These are phyloP conservation scores for Odontarrhena argentea DNA, from an alignment of 345 rosid species.

Conservation along the genomic window DNA sequence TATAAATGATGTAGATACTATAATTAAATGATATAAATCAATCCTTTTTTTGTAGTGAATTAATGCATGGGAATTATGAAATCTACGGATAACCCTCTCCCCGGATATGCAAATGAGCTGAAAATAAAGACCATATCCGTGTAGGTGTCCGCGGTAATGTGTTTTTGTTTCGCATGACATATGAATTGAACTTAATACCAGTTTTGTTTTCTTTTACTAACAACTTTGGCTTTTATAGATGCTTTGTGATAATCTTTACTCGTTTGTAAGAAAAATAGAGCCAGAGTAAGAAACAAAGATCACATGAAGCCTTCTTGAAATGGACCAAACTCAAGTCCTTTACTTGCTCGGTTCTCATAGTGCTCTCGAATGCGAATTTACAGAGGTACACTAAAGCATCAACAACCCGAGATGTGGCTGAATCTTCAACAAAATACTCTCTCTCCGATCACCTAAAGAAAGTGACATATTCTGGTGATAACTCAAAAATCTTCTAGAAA, in stretches of 20 bases:
- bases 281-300: slow-evolving; percentile 70
- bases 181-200: too few relatives aligned
- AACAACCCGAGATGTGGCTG: slow-evolving; percentile 48
- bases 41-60: too few relatives aligned
- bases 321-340: slow-evolving; percentile 84
- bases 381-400: slow-evolving; percentile 54
- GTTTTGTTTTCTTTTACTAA: too few relatives aligned
- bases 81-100: too few relatives aligned
- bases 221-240: slow-evolving; percentile 38
- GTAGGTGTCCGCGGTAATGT: too few relatives aligned
- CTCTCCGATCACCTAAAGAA: slow-evolving; percentile 30
- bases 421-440: background rate
- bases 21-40: too few relatives aligned
- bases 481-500: background rate
- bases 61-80: too few relatives aligned
- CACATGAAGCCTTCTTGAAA: slow-evolving; percentile 85
- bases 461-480: slow-evolving; percentile 30
- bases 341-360: slow-evolving; percentile 73
- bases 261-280: slow-evolving; percentile 73
- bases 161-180: too few relatives aligned
- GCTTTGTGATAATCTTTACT: slow-evolving; percentile 79
- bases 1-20: too few relatives aligned
- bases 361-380: slow-evolving; percentile 69
- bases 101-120: too few relatives aligned
- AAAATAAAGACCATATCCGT: too few relatives aligned